phyloP scores from a whole-genome alignment of 495 filamentous ascomycete species.

The Aspergillus ellipticus region DNA sequence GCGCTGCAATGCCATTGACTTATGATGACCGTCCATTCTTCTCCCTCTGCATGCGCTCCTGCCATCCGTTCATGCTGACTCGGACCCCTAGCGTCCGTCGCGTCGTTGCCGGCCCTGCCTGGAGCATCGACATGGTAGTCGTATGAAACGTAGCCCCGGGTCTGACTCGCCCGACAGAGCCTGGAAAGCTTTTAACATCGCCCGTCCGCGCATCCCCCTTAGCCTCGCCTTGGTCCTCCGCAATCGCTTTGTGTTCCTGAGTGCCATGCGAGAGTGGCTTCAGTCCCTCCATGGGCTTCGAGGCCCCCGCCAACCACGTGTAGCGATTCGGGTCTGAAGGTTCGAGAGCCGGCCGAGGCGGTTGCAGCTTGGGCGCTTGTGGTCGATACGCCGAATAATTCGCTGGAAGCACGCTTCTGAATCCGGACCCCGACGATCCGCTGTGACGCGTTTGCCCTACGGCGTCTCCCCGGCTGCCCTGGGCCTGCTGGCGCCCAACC shows the following conservation, averaged over 20 bases:
- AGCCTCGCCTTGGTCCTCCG: conserved; percentile 7
- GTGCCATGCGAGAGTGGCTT: conserved; percentile 19
- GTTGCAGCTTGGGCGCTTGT: conserved; percentile 33
- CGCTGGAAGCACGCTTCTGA: conserved; percentile 17
- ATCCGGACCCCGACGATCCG: conserved; percentile 6
- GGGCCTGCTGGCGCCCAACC: conserved; percentile 1
- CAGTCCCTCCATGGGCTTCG: conserved; percentile 13
- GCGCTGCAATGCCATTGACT: background rate
- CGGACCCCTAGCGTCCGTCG: conserved; percentile 56
- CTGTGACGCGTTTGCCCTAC: background rate
- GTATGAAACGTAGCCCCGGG: conserved; percentile 49
- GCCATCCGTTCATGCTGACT: conserved; percentile 56
- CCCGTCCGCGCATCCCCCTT: conserved; percentile 9
- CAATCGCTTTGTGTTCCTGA: conserved; percentile 5
- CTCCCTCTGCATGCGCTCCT: conserved; percentile 43
- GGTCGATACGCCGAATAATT: conserved; percentile 35
- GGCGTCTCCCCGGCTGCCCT: background rate
- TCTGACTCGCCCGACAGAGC: conserved; percentile 21
- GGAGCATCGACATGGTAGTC: conserved; percentile 47
- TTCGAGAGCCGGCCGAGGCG: conserved; percentile 36
- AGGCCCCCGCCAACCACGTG: conserved; percentile 37
- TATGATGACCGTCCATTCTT: conserved; percentile 5
- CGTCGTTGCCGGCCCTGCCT: conserved; percentile 27
- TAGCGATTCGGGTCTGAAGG: conserved; percentile 36
- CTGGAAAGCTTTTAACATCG: conserved; percentile 25